Evolutionary conservation across 192 early-diverging fungal species (phyloP), one percentile per base, ranked within the genome.

Genomic region (Kickxella alabastrina): DNA sequence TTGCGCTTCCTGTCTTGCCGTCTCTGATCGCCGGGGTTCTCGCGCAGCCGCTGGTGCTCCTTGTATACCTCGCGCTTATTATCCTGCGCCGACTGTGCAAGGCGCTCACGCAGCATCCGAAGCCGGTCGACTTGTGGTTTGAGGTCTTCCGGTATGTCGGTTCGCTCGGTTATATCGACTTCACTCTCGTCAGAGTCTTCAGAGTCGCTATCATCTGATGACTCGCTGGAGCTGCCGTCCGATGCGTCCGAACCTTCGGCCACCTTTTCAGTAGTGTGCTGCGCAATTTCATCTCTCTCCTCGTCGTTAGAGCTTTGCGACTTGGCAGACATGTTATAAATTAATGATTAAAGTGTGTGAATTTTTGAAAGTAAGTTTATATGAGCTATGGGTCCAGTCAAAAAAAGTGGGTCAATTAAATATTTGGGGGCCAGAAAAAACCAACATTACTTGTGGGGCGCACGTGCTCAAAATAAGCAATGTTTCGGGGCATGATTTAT

Each of bases 61-160:
- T 75, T 64, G 70, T 83, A 83, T 15, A 88, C 73, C 37, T 91
- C 90, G 35, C 77, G 70, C n/a, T 83, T 78, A 73, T 92, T 94
- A 3, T 79, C 84, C 52, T 83, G 65, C 4, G 52, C 21, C 1
- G 67, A 70, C 14, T 60, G 39, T 6, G 58, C 53, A 10, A 76
- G 22, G 0, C 62, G 52, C 3, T 36, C 36, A 10, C 73, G 61
- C 4, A 76, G 41, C 10, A 43, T 41, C 2, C 43, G 54, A 1
- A 76, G 59, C 0, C 57, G 54, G 8, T 65, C 65, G 0, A 76
- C 54, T 13, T 66, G 57, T 1, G 62, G 39, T 32, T 57, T 51
- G 10, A 76, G 42, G 10, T 49, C 19, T 13, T 56, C 40, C 0
- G 73, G 73, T 17, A 76, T 50, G 22, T 70, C 62, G 15, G 43